Evolutionary conservation across 116 monocot genomes (phyloP).

Genomic region (Papilionanthe hybrid): DNA sequence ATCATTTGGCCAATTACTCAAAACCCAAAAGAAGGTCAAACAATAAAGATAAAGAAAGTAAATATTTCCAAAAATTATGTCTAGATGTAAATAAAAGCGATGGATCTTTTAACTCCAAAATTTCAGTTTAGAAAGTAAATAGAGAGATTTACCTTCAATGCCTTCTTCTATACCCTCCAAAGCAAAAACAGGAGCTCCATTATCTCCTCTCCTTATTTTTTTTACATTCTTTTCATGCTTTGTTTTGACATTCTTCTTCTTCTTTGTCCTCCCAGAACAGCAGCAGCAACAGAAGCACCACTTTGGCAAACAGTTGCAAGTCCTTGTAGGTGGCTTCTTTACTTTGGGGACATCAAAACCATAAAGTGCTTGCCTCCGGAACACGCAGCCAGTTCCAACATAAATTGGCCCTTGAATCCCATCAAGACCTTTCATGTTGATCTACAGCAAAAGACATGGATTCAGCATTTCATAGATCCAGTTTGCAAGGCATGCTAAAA

Average conservation of each 20-base stretch:
- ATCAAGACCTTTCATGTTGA: constrained; percentile 50
- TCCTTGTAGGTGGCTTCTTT: constrained; percentile 42
- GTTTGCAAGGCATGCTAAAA: background rate
- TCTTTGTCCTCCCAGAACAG: constrained; percentile 25
- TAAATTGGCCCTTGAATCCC: constrained; percentile 56
- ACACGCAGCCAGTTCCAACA: constrained; percentile 47
- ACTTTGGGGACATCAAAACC: constrained; percentile 39
- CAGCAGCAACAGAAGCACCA: constrained; percentile 37
- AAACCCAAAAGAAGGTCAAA: background rate
- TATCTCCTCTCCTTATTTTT: constrained; percentile 16
- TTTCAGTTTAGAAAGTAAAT: background rate
- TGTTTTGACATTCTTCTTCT: constrained; percentile 36
- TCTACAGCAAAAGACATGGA: constrained; percentile 12
- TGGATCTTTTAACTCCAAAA: background rate
- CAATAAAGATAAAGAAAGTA: background rate
- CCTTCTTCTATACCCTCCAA: constrained; percentile 35
- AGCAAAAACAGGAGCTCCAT: constrained; percentile 29
- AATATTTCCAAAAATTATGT: background rate
- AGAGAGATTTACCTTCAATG: constrained; percentile 24
- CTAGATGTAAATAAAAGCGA: background rate
- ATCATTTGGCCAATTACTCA: background rate
- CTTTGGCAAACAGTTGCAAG: constrained; percentile 45
- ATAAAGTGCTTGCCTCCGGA: constrained; percentile 39
- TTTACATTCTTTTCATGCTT: constrained; percentile 40
- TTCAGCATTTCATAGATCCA: background rate